Evolutionary conservation across 306 rosid species (phyloP), one percentile per base, ranked within the genome.

Genomic region (Gastrolobium villosum): DNA sequence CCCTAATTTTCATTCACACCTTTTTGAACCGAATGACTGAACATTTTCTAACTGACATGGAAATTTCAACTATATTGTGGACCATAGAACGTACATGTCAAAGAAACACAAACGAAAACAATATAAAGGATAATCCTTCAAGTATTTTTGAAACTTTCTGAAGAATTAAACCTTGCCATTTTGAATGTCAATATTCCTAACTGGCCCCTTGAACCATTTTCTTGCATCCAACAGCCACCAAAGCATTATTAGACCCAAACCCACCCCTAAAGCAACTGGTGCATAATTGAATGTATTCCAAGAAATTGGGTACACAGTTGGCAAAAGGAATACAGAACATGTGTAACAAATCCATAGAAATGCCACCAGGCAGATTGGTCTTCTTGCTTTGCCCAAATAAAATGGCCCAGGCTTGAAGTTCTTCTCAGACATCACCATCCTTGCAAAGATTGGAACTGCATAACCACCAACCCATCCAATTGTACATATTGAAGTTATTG

Each of bases 151-250:
- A 77, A 49, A 78, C 75, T 28, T 28, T 7, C 2, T 48, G 28
- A 52, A 64, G 41, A 75, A 62, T 81, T 48, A 93, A 7, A 83
- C 86, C 74, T 85, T 90, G 6, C 68, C 96, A 80, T 85, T 89
- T 64, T 78, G 91, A 52, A 3, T 44, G 49, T 88, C 92, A 81
- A 89, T 79, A 49, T 91, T 93, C 81, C 97, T 81, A 81, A 91
- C 97, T 60, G 97, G 98, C 20, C 98, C 97, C 70, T 76, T 91
- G 78, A 91, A 93, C 98, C 98, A 93, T 67, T 89, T 86, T 74
- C 98, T 93, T 57, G 98, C 98, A 80, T 91, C 97, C 75, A 93
- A 41, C 13, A 88, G 46, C 98, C 98, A 91, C 98, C 97, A 93
- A 56, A 91, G 78, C 98, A 93, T 76, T 48, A 93, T 81, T 40